Evolutionary conservation across 495 filamentous ascomycete species (phyloP).

Genomic region (Echria macrotheca): DNA sequence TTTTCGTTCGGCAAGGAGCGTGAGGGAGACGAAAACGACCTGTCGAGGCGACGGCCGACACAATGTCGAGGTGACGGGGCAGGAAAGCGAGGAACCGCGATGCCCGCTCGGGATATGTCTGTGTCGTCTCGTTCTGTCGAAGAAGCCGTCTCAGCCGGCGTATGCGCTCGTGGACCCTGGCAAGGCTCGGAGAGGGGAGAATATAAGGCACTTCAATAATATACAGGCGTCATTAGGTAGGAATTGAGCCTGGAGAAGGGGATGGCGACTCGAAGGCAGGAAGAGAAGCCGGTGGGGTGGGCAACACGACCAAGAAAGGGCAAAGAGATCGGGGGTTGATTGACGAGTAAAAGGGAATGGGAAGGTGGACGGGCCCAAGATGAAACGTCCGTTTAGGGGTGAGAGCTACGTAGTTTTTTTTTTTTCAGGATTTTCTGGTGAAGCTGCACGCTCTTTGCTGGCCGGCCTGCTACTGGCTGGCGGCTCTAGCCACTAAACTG

Average conservation of each 20-base stretch:
- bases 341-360: conserved; percentile 18
- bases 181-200: conserved; percentile 14
- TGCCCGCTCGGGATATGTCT: neutral
- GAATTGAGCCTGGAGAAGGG: conserved; percentile 27
- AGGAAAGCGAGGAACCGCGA: neutral
- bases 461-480: neutral
- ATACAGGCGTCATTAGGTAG: conserved; percentile 30
- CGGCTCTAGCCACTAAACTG: conserved; percentile 3
- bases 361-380: conserved; percentile 16
- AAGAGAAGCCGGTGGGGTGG: conserved; percentile 17
- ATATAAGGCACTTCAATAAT: conserved; percentile 25
- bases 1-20: conserved; percentile 13
- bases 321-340: conserved; percentile 13
- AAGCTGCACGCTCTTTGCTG: neutral
- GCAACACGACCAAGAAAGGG: conserved; percentile 17
- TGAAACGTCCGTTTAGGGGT: conserved; percentile 26
- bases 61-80: conserved; percentile 1
- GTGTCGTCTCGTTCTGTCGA: neutral
- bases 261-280: conserved; percentile 14
- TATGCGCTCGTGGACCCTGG: conserved; percentile 1
- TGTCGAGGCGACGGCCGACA: neutral
- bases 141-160: neutral
- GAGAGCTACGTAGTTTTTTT: conserved; percentile 12
- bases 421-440: conserved; percentile 5
- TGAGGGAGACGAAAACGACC: conserved; percentile 8